Evolutionary conservation across 495 filamentous ascomycete species (phyloP).

Genomic region (Daldinia decipiens): DNA sequence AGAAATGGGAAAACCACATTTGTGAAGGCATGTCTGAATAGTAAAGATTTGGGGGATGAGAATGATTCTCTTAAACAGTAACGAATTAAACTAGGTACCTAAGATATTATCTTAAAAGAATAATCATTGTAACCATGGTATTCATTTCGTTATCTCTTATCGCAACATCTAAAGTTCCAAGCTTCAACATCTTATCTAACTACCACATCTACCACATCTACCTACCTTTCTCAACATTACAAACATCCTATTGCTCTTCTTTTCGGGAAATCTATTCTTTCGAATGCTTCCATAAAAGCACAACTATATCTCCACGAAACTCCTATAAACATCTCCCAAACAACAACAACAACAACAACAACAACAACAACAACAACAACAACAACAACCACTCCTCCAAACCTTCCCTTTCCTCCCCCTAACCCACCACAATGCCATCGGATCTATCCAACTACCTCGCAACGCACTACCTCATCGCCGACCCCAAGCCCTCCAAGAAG

Average conservation of each 20-base stretch:
- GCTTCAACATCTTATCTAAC: not conserved
- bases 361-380: too few species aligned
- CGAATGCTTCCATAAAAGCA: not conserved
- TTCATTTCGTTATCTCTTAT: slow-evolving; percentile 11
- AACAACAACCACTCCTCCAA: slow-evolving; percentile 3
- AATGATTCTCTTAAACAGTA: not conserved
- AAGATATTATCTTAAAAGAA: not conserved
- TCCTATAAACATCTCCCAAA: not conserved
- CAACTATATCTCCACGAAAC: not conserved
- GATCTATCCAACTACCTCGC: slow-evolving; percentile 88
- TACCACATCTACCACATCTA: not conserved
- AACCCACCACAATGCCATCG: slow-evolving; percentile 59
- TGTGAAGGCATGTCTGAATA: not conserved
- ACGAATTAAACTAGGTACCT: not conserved
- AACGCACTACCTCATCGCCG: slow-evolving; percentile 87
- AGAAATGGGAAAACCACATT: not conserved
- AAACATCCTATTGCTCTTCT: not conserved
- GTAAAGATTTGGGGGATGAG: not conserved
- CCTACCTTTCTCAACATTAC: too few species aligned
- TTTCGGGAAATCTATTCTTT: not conserved
- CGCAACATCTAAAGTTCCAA: slow-evolving; percentile 1
- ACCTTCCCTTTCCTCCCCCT: not conserved
- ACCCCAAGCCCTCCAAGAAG: slow-evolving; percentile 78
- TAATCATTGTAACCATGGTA: not conserved
- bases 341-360: too few species aligned